phyloP scores from a whole-genome alignment of 306 rosid species.

The Vicia villosa region DNA sequence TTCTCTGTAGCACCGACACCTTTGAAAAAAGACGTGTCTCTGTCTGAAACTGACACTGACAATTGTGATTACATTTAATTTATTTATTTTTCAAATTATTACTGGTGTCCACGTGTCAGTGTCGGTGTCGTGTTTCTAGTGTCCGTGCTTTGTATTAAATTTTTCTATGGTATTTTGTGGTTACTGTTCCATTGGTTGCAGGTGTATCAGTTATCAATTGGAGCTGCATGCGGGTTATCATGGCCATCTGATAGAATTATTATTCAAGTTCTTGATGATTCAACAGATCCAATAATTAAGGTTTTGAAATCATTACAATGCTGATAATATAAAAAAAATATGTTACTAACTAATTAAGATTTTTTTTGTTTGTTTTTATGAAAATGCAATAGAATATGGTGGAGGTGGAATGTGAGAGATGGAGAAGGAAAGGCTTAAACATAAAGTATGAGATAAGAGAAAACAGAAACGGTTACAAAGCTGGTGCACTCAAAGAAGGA shows the following conservation, averaged over 20 bases:
- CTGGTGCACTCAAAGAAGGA: conserved; percentile 88
- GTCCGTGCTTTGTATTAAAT: no score
- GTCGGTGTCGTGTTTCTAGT: no score
- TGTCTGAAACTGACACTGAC: no score
- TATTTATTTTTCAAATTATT: no score
- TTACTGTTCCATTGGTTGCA: conserved; percentile 37
- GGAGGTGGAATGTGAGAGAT: conserved; percentile 71
- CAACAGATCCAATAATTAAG: conserved; percentile 69
- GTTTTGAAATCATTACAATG: conserved; percentile 46
- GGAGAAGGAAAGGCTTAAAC: conserved; percentile 85
- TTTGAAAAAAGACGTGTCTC: no score
- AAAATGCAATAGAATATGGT: conserved; percentile 61
- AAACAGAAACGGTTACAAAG: conserved; percentile 88
- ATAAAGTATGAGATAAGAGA: conserved; percentile 84
- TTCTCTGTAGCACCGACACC: no score
- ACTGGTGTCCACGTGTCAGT: no score
- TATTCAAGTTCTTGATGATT: conserved; percentile 80
- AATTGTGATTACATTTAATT: no score
- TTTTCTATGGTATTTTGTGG: neutral
- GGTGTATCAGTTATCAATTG: conserved; percentile 73
- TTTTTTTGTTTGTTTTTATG: neutral
- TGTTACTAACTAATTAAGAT: neutral
- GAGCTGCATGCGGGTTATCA: conserved; percentile 70
- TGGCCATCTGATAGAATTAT: conserved; percentile 73
- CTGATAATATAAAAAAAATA: neutral